Percentiles rank a stretch among this genome's conserved stretches.
Conservation (phyloP, 2,329 filamentous ascomycete species). For the Xylaria polymorpha region DNA sequence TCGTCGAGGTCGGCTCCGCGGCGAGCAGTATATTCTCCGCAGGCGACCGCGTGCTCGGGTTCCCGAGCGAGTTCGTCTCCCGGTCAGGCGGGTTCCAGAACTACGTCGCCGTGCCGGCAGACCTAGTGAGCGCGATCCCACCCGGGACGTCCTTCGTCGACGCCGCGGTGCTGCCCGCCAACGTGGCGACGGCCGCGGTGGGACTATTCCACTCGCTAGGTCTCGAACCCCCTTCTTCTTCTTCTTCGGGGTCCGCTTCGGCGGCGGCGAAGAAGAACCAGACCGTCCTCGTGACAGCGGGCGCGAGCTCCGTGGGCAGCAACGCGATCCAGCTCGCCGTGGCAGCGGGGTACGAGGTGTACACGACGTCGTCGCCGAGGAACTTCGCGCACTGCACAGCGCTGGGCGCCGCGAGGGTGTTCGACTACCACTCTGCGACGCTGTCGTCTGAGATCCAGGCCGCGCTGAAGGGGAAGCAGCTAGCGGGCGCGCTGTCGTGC, state of each 20-base stretch:
- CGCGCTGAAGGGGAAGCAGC: slow-evolving; percentile 39
- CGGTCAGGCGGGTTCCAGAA: slow-evolving; percentile 47
- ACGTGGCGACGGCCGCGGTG: slow-evolving; percentile 45
- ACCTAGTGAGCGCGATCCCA: slow-evolving; percentile 37
- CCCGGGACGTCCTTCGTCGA: slow-evolving; percentile 36
- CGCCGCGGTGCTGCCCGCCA: slow-evolving; percentile 46
- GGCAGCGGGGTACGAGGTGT: slow-evolving; percentile 58
- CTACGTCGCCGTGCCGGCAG: slow-evolving; percentile 37
- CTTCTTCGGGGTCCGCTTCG: neutral
- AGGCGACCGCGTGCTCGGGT: slow-evolving; percentile 51
- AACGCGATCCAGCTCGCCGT: slow-evolving; percentile 59
- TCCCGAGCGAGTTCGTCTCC: slow-evolving; percentile 21
- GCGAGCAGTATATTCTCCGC: slow-evolving; percentile 41
- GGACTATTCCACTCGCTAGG: slow-evolving; percentile 44
- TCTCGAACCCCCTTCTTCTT: slow-evolving; percentile 28
- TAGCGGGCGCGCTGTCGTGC: slow-evolving; percentile 42
- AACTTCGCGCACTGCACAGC: slow-evolving; percentile 55
- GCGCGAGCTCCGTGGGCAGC: slow-evolving; percentile 58
- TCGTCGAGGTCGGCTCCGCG: slow-evolving; percentile 47
- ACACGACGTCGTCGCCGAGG: slow-evolving; percentile 54
- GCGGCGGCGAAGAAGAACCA: slow-evolving; percentile 35
- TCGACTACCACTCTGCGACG: slow-evolving; percentile 55
- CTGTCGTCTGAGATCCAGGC: slow-evolving; percentile 48
- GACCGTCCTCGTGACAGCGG: slow-evolving; percentile 60
- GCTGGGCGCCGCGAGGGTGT: slow-evolving; percentile 56